Percentiles rank a stretch among this genome's conserved stretches.
Evolutionary conservation across 768 basidiomycete genomes (phyloP).

Genomic region (Hypholoma sublateritium): DNA sequence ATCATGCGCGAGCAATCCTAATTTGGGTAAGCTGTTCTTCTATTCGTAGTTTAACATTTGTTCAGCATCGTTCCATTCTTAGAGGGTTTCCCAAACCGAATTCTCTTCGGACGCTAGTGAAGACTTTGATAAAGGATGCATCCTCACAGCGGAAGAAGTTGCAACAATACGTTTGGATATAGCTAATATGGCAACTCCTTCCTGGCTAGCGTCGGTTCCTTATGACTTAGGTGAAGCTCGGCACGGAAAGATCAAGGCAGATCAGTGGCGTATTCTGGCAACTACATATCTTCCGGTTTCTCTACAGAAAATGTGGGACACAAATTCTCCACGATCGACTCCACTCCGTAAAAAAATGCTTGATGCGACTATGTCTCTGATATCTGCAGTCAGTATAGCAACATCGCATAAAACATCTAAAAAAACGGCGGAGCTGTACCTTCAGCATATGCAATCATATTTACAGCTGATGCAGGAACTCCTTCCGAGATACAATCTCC

Average conservation of each 20-base stretch:
- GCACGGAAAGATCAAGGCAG: conserved; percentile 31
- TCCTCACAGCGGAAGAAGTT: conserved; percentile 12
- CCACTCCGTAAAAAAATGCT: conserved; percentile 7
- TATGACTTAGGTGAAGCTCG: conserved; percentile 16
- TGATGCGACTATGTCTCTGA: conserved; percentile 20
- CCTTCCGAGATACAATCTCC: conserved; percentile 26
- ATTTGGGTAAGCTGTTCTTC: not conserved
- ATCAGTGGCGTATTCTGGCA: conserved; percentile 36
- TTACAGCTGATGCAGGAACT: conserved; percentile 26
- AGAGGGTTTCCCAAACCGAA: not conserved
- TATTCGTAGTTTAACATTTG: not conserved
- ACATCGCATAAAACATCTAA: conserved; percentile 19
- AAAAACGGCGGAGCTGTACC: conserved; percentile 7
- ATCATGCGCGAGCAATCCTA: too few relatives aligned
- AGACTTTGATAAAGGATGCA: conserved; percentile 1
- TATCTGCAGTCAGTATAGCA: conserved; percentile 19
- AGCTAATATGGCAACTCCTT: conserved; percentile 19
- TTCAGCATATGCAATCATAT: conserved; percentile 24
- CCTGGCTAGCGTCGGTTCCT: conserved; percentile 24
- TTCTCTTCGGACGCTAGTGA: not conserved
- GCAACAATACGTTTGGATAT: conserved; percentile 23
- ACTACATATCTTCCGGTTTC: conserved; percentile 31
- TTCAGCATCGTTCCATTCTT: not conserved
- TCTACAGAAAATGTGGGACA: conserved; percentile 33
- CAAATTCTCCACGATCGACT: conserved; percentile 11